Evolutionary conservation across 805 yeast genomes (phyloP).

Genomic region (Metschnikowia colocasiae): DNA sequence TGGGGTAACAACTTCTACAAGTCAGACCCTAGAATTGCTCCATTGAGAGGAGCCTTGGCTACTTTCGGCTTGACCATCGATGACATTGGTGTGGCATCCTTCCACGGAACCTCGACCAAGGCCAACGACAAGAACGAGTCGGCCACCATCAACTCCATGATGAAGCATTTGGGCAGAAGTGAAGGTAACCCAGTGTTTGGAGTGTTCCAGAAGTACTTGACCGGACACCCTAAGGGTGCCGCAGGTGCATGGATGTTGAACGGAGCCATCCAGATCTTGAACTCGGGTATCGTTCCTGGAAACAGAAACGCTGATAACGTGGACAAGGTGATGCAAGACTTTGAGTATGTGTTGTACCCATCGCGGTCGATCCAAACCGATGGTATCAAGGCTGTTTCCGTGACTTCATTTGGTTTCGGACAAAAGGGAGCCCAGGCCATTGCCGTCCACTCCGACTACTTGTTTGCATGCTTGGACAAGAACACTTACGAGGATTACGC

Average conservation of each 20-base stretch:
- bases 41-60: conserved; percentile 95
- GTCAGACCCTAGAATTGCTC: conserved; percentile 91
- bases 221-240: conserved; percentile 99
- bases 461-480: conserved; percentile 77
- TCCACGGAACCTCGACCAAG: conserved; percentile 98
- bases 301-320: conserved; percentile 98
- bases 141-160: conserved; percentile 85
- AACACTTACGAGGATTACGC: conserved; percentile 68
- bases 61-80: conserved; percentile 89
- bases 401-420: conserved; percentile 98
- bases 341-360: conserved; percentile 88
- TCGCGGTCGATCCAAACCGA: conserved; percentile 90
- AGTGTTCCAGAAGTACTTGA: conserved; percentile 97
- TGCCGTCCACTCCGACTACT: conserved; percentile 88
- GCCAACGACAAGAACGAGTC: conserved; percentile 99
- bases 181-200: conserved; percentile 98
- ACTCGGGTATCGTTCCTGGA: conserved; percentile 95
- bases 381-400: conserved; percentile 95
- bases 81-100: conserved; percentile 93
- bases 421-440: conserved; percentile 98
- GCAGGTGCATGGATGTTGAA: conserved; percentile 99
- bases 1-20: conserved; percentile 96
- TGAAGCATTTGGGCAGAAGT: conserved; percentile 91
- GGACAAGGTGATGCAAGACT: conserved; percentile 77
- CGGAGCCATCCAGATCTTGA: conserved; percentile 92